Base-by-base conservation (phyloP, 2,329 filamentous ascomycete species). In the Fusarium decemcellulare region DNA sequence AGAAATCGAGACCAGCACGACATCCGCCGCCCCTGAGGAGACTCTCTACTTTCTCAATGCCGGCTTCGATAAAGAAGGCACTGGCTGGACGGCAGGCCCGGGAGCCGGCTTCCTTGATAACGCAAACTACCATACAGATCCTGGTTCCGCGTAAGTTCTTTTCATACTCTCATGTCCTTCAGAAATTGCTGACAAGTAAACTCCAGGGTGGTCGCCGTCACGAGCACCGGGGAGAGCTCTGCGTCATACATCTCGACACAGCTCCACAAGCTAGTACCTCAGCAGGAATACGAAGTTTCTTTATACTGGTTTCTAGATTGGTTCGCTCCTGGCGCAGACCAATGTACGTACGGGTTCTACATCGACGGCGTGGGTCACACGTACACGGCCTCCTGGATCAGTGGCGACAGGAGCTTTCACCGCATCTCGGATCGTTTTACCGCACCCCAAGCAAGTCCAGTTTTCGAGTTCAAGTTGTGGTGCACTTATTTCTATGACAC, bases 271-370 rank as follows among this genome's bases (percentile, higher is more conserved):
- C 48, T 52, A 14, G 15, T 52, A 6, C 18, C 48, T 5, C 32
- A 34, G 18, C 34, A 52, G n/a, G 14, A 12, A 16, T 52, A 52
- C 48, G 14, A 16, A 15, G 34, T 16, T 29, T 52, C 48, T 9
- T n/a, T 52, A 18, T 52, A 52, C 48, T 52, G 48, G 48, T 4
- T 3, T 34, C 48, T 52, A 18, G 37, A 39, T 15, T 52, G 48
- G 48, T 52, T 11, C 6, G 8, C 8, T 16, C 5, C 32, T 9
- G 32, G 4, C 14, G 2, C 14, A 6, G 34, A 52, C 34, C 18
- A 11, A 2, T 52, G 48, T 18, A 37, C 34, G 9, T 52, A 27
- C 12, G 48, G 36, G 16, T 52, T 52, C 34, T 52, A 14, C 48
- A 39, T 52, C 6, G 48, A 39, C 48, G 48, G 37, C 9, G 16